These are phyloP conservation scores for Thermothelomyces thermophilus DNA, from an alignment of 2,329 filamentous ascomycete species.

Conservation along the genomic window DNA sequence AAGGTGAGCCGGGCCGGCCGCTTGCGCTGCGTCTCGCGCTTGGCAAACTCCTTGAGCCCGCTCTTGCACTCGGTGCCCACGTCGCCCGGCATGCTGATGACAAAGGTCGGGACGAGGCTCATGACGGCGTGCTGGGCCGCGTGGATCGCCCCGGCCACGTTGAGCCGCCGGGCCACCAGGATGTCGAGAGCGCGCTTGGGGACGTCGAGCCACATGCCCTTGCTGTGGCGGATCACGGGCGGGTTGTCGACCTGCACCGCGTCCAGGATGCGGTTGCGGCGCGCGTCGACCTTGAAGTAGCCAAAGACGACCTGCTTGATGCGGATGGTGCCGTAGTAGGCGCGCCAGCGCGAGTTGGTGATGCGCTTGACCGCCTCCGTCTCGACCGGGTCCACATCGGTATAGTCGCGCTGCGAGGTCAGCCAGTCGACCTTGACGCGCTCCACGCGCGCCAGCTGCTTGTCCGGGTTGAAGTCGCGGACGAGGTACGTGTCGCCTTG, in stretches of 20 bases:
- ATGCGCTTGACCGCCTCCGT: conserved; percentile 81
- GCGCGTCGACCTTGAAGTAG: conserved; percentile 94
- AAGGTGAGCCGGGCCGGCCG: conserved; percentile 84
- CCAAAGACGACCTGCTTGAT: conserved; percentile 88
- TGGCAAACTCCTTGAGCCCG: conserved; percentile 78
- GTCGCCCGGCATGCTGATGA: conserved; percentile 83
- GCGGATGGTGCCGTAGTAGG: conserved; percentile 80
- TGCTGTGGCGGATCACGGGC: conserved; percentile 74
- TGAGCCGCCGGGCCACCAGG: conserved; percentile 62
- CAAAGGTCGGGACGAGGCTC: conserved; percentile 80
- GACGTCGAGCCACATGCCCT: conserved; percentile 94
- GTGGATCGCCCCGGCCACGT: conserved; percentile 85
- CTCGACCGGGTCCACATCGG: conserved; percentile 87
- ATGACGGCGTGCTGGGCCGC: conserved; percentile 90
- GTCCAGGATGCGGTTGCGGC: conserved; percentile 68
- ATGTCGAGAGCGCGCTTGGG: conserved; percentile 74
- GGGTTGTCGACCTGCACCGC: conserved; percentile 91
- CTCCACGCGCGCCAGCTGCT: conserved; percentile 78
- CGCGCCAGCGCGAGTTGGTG: conserved; percentile 53
- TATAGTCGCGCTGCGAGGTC: conserved; percentile 86
- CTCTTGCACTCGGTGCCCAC: conserved; percentile 93
- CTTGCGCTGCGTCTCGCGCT: conserved; percentile 63
- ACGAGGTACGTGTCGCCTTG: conserved; percentile 92
- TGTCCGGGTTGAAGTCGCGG: conserved; percentile 76
- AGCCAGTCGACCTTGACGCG: conserved; percentile 91